Evolutionary conservation across 441 rosid genomes (phyloP).

Genomic region (Jatropha multifida): DNA sequence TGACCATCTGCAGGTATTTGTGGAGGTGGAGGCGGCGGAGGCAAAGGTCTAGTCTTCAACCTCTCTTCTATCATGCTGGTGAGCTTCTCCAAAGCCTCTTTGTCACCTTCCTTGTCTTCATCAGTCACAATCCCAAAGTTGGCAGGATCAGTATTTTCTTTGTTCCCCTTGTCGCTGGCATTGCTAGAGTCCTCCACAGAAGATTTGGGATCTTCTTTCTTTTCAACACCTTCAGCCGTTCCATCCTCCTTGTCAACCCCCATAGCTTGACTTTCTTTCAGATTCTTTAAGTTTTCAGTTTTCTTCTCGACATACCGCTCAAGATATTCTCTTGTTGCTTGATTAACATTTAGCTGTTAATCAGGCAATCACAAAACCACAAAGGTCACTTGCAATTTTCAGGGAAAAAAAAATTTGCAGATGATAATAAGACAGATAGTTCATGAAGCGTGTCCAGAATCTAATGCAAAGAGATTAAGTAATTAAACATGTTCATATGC

Average conservation of each 20-base stretch:
- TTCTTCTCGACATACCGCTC: slow-evolving; percentile 79
- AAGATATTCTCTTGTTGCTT: slow-evolving; percentile 88
- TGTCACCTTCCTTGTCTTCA: slow-evolving; percentile 83
- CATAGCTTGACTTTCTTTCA: slow-evolving; percentile 49
- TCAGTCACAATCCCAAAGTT: slow-evolving; percentile 73
- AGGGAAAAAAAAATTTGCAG: neutral
- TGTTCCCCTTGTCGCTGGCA: slow-evolving; percentile 48
- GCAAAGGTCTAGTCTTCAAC: slow-evolving; percentile 76
- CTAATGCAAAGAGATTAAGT: neutral
- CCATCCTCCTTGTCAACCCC: slow-evolving; percentile 50
- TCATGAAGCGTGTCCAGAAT: neutral
- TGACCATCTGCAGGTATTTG: slow-evolving; percentile 49
- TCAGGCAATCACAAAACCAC: slow-evolving; percentile 18
- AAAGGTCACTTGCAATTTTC: neutral
- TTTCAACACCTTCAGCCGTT: slow-evolving; percentile 38
- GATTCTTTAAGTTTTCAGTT: slow-evolving; percentile 64
- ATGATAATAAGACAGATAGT: neutral
- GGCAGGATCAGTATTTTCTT: slow-evolving; percentile 57
- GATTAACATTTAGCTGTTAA: slow-evolving; percentile 78
- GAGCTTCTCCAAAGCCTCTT: slow-evolving; percentile 71
- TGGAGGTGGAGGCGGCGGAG: slow-evolving; percentile 82
- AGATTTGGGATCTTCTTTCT: slow-evolving; percentile 39
- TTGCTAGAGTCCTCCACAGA: slow-evolving; percentile 45
- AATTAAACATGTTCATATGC: neutral
- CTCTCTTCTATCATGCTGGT: slow-evolving; percentile 77